phyloP scores from a whole-genome alignment of 441 rosid species.

The Sinapis alba region DNA sequence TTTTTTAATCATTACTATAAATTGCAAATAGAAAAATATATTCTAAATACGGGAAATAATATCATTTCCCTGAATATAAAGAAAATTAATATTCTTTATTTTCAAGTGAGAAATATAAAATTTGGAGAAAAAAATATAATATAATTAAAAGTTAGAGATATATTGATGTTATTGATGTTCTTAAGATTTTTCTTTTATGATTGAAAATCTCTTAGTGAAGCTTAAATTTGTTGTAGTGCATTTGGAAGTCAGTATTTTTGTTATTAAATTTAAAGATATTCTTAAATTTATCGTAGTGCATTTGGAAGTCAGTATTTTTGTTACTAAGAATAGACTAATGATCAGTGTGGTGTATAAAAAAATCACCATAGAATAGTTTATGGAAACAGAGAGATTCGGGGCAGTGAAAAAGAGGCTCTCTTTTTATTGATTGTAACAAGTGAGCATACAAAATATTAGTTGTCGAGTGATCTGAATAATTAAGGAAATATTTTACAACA shows the following conservation, averaged over 20 bases:
- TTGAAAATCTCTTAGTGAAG: neutral
- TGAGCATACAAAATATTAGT: constrained; percentile 25
- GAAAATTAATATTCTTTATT: neutral
- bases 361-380: constrained; percentile 27
- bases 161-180: neutral
- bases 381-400: constrained; percentile 38
- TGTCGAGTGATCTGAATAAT: constrained; percentile 4
- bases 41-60: neutral
- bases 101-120: neutral
- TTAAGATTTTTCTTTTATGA: too few relatives aligned
- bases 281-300: neutral
- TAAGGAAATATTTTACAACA: neutral
- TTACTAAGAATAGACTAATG: neutral
- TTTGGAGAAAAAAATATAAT: neutral
- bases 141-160: too few relatives aligned
- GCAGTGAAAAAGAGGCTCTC: constrained; percentile 36
- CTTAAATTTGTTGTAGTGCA: neutral
- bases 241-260: neutral
- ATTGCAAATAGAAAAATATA: neutral
- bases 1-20: neutral
- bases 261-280: neutral
- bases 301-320: neutral
- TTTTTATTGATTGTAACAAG: constrained; percentile 41
- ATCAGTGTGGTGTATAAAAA: constrained; percentile 21
- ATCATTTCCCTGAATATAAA: neutral